Base-by-base conservation (phyloP, 2,329 filamentous ascomycete species). In the Pyrenophora seminiperda region DNA sequence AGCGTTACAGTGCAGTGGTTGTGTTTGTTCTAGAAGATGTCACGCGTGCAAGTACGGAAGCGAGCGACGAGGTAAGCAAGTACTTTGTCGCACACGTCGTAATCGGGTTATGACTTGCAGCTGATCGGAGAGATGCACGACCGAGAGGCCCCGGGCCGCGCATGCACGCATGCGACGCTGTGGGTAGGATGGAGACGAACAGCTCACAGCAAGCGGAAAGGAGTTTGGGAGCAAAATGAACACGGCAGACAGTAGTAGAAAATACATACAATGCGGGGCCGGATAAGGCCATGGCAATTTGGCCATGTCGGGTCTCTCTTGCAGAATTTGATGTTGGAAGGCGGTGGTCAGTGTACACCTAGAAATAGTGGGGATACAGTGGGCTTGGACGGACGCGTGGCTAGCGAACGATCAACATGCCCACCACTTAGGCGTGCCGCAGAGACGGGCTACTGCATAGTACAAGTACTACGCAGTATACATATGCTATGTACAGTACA, bases 361-460 rank as follows among this genome's bases (percentile, higher is more conserved):
- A 27, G 24, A 10, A 14, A 24, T 33, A 41, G 39, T 39, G 43
- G 52, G 41, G 52, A 24, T 34, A 31, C 22, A 29, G 47, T 38
- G 37, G 24, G 24, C 24, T 27, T 34, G 46, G 47, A 48, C 49
- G 33, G 49, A 54, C 52, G 52, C 52, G 52, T 54, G 52, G 52
- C 52, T 51, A 47, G 42, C 43, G 39, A 41, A 43, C 29, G 51
- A 52, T 44, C 42, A 38, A 52, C 42, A 31, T 45, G 43, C 30
- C 47, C 42, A 51, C 52, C 43, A 43, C 31, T 36, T 39, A 43
- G 27, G 47, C 41, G 36, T 42, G 51, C 42, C 47, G 51, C 51
- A 43, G 36, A 34, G 36, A 37, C 39, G 41, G 22, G 37, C 41
- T 30, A n/a, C n/a, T n/a, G n/a, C n/a, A n/a, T n/a, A n/a, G n/a